phyloP scores from a whole-genome alignment of 208 protist genomes.

The Trypanosoma grayi region DNA sequence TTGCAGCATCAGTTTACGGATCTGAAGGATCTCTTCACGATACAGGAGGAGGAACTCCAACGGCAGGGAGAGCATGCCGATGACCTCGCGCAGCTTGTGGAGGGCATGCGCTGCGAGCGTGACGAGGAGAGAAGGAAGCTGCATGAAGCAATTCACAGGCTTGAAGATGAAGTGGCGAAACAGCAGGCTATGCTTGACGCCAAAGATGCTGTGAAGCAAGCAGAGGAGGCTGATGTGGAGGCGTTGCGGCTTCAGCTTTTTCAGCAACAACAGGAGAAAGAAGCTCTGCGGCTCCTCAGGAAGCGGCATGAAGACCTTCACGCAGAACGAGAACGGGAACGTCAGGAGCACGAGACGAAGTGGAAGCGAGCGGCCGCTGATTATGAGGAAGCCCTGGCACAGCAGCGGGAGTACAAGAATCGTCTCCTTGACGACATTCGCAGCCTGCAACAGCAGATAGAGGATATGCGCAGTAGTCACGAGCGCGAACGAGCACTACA shows the following conservation, averaged over 20 bases:
- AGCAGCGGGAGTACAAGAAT: conserved; percentile 19
- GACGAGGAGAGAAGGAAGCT: conserved; percentile 30
- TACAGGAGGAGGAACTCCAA: conserved; percentile 23
- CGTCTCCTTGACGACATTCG: conserved; percentile 8
- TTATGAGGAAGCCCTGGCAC: conserved; percentile 18
- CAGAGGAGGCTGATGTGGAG: conserved; percentile 17
- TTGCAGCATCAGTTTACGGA: conserved; percentile 7
- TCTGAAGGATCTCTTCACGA: conserved; percentile 6
- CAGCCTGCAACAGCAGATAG: conserved; percentile 3
- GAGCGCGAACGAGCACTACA: conserved; percentile 4
- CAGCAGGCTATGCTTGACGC: conserved; percentile 37
- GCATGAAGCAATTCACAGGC: conserved; percentile 35
- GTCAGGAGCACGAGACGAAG: conserved; percentile 3
- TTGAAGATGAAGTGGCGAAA: conserved; percentile 39
- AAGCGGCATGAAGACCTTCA: conserved; percentile 22
- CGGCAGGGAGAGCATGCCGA: conserved; percentile 11
- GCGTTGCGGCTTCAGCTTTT: conserved; percentile 6
- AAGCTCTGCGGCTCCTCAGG: conserved; percentile 23
- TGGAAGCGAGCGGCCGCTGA: conserved; percentile 1
- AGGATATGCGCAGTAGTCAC: not conserved
- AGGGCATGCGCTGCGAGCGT: conserved; percentile 11
- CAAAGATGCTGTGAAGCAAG: conserved; percentile 24
- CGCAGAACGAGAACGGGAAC: conserved; percentile 9
- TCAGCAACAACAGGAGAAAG: conserved; percentile 23
- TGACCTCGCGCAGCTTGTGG: conserved; percentile 9